phyloP scores from a whole-genome alignment of 306 rosid species.

The Ceratonia siliqua region DNA sequence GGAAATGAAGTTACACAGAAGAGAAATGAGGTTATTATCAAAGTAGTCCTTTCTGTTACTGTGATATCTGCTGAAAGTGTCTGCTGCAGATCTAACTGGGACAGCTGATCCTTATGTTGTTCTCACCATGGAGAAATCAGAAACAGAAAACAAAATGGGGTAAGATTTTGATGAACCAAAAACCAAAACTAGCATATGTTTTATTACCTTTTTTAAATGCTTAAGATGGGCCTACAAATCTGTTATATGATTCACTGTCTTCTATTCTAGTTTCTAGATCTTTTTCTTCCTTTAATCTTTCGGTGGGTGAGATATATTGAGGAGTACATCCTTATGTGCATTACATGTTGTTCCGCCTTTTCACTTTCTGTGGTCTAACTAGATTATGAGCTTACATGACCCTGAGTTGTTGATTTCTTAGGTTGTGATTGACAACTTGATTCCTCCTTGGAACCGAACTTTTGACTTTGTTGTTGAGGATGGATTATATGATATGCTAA shows the following conservation, averaged over 20 bases:
- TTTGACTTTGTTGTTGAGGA: conserved; percentile 96
- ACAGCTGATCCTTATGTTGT: conserved; percentile 91
- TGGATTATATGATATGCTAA: conserved; percentile 93
- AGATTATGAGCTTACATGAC: conserved; percentile 15
- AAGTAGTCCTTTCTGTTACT: conserved; percentile 86
- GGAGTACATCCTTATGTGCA: conserved; percentile 20
- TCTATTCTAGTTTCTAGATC: conserved; percentile 8
- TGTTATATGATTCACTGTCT: background rate
- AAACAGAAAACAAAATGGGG: conserved; percentile 81
- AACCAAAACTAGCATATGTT: background rate
- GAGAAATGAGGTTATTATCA: conserved; percentile 79
- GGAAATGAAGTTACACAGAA: conserved; percentile 65
- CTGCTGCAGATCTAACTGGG: conserved; percentile 84
- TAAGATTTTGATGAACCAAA: conserved; percentile 39
- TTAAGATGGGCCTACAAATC: conserved; percentile 2
- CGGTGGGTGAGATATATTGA: conserved; percentile 18
- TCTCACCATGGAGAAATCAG: conserved; percentile 88
- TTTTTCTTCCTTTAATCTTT: conserved; percentile 16
- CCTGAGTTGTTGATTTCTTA: conserved; percentile 39
- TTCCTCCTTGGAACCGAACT: conserved; percentile 98
- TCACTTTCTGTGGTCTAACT: background rate
- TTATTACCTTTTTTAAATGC: conserved; percentile 5
- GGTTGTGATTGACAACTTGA: conserved; percentile 89
- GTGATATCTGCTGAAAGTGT: conserved; percentile 96
- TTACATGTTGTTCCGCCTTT: conserved; percentile 7